These are phyloP conservation scores for Angophora floribunda DNA, from an alignment of 345 rosid species.

Conservation along the genomic window DNA sequence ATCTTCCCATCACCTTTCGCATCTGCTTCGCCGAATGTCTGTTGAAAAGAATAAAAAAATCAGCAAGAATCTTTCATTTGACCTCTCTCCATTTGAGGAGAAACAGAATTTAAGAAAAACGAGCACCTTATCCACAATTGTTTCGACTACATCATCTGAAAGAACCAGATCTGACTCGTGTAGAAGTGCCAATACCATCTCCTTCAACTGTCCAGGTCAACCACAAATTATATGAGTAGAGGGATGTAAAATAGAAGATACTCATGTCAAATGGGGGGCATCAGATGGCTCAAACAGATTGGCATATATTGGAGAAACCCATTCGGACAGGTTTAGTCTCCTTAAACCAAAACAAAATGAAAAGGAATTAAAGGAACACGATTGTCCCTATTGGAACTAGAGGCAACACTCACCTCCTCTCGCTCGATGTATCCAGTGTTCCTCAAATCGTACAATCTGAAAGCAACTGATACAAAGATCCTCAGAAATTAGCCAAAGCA, in stretches of 20 bases:
- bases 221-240: neutral
- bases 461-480: slow-evolving; percentile 48
- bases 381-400: neutral
- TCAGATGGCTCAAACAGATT: neutral
- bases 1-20: slow-evolving; percentile 66
- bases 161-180: slow-evolving; percentile 75
- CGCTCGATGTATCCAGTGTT: slow-evolving; percentile 82
- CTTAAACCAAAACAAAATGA: neutral
- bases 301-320: neutral
- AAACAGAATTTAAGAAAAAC: neutral
- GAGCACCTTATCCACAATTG: slow-evolving; percentile 68
- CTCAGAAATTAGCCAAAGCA: neutral
- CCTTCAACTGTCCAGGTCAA: slow-evolving; percentile 44
- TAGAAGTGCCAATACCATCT: slow-evolving; percentile 90
- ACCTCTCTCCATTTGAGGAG: neutral
- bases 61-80: neutral
- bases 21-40: slow-evolving; percentile 78
- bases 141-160: slow-evolving; percentile 60
- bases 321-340: neutral
- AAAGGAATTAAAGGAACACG: neutral
- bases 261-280: neutral
- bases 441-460: slow-evolving; percentile 71
- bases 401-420: slow-evolving; percentile 57
- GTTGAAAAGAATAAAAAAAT: neutral
- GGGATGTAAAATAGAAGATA: neutral